phyloP scores from a whole-genome alignment of 306 rosid species.

The Calophaca sinica region DNA sequence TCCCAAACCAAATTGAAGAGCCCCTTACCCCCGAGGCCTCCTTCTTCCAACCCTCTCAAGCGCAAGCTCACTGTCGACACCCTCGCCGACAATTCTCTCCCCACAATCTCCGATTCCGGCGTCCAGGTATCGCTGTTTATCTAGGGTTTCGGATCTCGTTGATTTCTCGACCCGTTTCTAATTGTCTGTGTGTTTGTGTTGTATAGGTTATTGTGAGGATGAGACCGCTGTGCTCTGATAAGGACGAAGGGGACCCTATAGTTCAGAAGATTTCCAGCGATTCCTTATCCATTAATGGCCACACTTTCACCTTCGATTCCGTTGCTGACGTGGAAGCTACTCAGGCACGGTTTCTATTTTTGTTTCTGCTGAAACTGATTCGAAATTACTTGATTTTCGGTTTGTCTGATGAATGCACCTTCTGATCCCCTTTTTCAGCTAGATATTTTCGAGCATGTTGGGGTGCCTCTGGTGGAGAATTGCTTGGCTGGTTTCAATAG shows the following conservation, averaged over 20 bases:
- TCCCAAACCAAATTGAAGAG: slow-evolving; percentile 75
- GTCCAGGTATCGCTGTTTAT: slow-evolving; percentile 63
- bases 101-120: slow-evolving; percentile 79
- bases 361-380: slow-evolving; percentile 12
- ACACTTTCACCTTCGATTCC: slow-evolving; percentile 91
- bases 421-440: slow-evolving; percentile 60
- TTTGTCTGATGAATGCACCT: slow-evolving; percentile 15
- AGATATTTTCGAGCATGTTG: slow-evolving; percentile 92
- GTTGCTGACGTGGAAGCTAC: slow-evolving; percentile 83
- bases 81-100: slow-evolving; percentile 55
- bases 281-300: slow-evolving; percentile 80
- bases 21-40: slow-evolving; percentile 90
- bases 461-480: slow-evolving; percentile 90
- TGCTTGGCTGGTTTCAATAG: slow-evolving; percentile 98
- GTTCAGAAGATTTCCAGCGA: slow-evolving; percentile 77
- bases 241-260: slow-evolving; percentile 79
- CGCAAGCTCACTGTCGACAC: slow-evolving; percentile 78
- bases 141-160: slow-evolving; percentile 12
- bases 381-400: slow-evolving; percentile 8
- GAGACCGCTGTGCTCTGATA: slow-evolving; percentile 73
- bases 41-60: slow-evolving; percentile 87
- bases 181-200: background rate
- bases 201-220: slow-evolving; percentile 86
- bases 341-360: slow-evolving; percentile 68
- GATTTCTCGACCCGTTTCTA: background rate